Evolutionary conservation across 2,329 filamentous ascomycete species (phyloP).

Genomic region (Penicillium occitanis): DNA sequence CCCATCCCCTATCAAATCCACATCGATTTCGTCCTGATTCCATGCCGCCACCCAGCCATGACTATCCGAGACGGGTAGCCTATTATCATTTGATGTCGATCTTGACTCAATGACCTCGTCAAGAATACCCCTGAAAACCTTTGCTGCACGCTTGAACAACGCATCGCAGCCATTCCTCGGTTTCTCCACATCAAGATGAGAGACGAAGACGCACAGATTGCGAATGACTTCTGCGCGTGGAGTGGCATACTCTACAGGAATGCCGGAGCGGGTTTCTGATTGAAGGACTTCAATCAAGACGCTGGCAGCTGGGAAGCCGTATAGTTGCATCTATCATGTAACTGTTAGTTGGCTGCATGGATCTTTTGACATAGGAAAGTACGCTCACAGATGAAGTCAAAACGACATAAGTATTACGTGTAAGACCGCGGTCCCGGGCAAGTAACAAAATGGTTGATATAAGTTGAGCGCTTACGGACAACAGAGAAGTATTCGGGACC

Average conservation of each 20-base stretch:
- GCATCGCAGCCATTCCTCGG: neutral
- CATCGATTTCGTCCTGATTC: neutral
- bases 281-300: constrained; percentile 5
- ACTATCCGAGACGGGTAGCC: neutral
- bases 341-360: neutral
- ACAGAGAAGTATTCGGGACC: neutral
- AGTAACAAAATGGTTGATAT: constrained; percentile 13
- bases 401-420: neutral
- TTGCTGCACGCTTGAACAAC: constrained; percentile 11
- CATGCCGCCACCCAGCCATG: neutral
- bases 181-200: constrained; percentile 6
- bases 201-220: constrained; percentile 13
- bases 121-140: neutral
- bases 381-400: neutral
- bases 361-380: neutral
- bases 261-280: neutral
- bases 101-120: constrained; percentile 8
- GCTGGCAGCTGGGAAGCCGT: constrained; percentile 14
- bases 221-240: constrained; percentile 10
- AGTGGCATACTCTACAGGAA: neutral
- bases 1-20: neutral
- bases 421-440: neutral
- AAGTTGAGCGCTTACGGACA: constrained; percentile 11
- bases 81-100: neutral
- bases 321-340: constrained; percentile 1